Conservation (phyloP, 495 filamentous ascomycete species). For the Penicillium paradoxum region DNA sequence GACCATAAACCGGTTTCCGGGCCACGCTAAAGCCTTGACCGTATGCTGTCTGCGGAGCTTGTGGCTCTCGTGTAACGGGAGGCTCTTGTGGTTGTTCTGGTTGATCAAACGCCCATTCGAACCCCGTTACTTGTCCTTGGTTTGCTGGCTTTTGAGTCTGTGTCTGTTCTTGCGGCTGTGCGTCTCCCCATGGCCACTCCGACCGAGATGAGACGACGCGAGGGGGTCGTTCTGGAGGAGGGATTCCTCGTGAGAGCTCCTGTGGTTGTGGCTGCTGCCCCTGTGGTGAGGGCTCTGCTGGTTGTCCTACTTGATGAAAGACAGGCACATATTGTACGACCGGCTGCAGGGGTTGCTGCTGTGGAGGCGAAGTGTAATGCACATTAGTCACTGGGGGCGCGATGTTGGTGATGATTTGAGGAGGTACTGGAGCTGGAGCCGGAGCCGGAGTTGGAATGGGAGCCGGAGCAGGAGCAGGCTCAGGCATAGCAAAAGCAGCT, state of each 20-base stretch:
- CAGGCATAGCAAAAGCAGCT: conserved; percentile 4
- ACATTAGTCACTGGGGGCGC: conserved; percentile 16
- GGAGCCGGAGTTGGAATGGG: conserved; percentile 10
- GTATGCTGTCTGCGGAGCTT: neutral
- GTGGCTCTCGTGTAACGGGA: neutral
- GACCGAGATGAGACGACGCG: neutral
- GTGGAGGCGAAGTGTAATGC: neutral
- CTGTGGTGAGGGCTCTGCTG: neutral
- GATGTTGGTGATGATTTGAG: conserved; percentile 15
- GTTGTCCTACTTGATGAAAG: conserved; percentile 18
- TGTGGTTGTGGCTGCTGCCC: conserved; percentile 1
- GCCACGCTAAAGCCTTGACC: neutral
- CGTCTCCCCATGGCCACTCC: conserved; percentile 7
- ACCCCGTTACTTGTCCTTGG: neutral
- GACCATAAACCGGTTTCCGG: neutral
- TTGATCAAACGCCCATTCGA: conserved; percentile 1
- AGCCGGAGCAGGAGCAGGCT: conserved; percentile 11
- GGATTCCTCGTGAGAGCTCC: neutral
- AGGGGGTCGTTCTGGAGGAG: neutral
- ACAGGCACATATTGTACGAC: conserved; percentile 28
- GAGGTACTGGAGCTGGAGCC: neutral
- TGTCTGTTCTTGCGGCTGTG: neutral
- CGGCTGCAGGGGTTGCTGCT: conserved; percentile 10
- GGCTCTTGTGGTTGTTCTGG: neutral
- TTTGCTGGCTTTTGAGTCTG: neutral